Conservation (phyloP, 1,284 basidiomycete genomes). For the Neotropicomus parvogracilis region DNA sequence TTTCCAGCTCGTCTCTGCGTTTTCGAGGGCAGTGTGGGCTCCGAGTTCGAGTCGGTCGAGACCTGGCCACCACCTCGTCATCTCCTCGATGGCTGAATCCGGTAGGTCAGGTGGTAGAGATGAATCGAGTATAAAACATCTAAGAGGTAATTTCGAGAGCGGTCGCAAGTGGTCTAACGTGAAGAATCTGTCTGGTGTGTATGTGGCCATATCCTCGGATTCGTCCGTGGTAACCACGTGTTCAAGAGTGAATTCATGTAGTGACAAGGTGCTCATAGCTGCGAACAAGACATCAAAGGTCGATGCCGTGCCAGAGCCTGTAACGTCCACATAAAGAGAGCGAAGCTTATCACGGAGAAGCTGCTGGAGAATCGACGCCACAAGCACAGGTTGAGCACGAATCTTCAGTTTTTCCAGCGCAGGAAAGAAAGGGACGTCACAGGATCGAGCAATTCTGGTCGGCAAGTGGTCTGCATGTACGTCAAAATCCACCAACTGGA, state of each 20-base stretch:
- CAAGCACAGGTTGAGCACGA: constrained; percentile 38
- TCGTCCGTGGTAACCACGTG: constrained; percentile 37
- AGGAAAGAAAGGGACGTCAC: constrained; percentile 35
- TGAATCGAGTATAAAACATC: constrained; percentile 41
- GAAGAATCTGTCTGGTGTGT: constrained; percentile 13
- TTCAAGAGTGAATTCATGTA: constrained; percentile 45
- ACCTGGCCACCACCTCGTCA: constrained; percentile 45
- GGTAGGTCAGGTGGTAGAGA: constrained; percentile 38
- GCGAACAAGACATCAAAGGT: constrained; percentile 41
- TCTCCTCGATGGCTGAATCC: constrained; percentile 40
- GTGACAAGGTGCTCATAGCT: constrained; percentile 33
- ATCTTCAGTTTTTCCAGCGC: constrained; percentile 44
- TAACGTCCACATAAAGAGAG: constrained; percentile 41
- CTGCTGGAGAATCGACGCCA: constrained; percentile 37
- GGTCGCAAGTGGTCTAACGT: constrained; percentile 23
- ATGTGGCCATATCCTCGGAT: constrained; percentile 11
- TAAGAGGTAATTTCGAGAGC: constrained; percentile 32
- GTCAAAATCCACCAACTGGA: constrained; percentile 42
- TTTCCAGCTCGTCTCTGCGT: constrained; percentile 21
- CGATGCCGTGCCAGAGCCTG: constrained; percentile 27
- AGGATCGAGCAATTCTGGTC: constrained; percentile 18
- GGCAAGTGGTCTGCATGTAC: constrained; percentile 46
- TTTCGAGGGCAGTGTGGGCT: constrained; percentile 27
- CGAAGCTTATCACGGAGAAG: constrained; percentile 35
- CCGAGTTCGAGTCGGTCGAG: constrained; percentile 46